A percentile compares a stretch with the other conserved stretches of the same genome.
These are phyloP conservation scores for Colletotrichum sp. DNA, from an alignment of 2,329 filamentous ascomycete species.

Conservation along the genomic window DNA sequence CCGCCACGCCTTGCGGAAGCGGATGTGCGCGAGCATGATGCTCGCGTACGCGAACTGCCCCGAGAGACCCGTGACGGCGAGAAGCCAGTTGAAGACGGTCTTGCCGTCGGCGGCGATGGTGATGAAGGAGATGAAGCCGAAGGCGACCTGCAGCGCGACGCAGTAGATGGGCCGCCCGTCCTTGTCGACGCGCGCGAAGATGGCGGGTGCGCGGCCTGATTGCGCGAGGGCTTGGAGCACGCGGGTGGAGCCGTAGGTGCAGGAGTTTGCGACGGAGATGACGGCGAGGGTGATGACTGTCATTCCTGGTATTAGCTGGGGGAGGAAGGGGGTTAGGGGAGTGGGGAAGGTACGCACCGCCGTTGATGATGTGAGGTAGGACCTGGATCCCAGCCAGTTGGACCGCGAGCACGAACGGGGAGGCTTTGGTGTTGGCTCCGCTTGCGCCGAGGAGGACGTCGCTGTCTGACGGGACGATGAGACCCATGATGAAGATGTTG, in stretches of 20 bases:
- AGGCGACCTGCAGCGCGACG: slow-evolving; percentile 62
- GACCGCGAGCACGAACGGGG: slow-evolving; percentile 78
- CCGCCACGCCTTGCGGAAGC: slow-evolving; percentile 81
- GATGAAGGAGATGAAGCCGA: slow-evolving; percentile 72
- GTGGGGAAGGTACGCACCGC: slow-evolving; percentile 39
- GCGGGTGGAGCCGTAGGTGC: slow-evolving; percentile 76
- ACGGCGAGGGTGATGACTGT: slow-evolving; percentile 69
- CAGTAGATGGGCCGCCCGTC: slow-evolving; percentile 73
- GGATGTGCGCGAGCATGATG: slow-evolving; percentile 64
- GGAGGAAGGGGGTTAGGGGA: too few species aligned
- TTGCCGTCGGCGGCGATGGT: slow-evolving; percentile 52
- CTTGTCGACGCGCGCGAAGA: slow-evolving; percentile 73
- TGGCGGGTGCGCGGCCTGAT: slow-evolving; percentile 71
- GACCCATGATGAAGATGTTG: slow-evolving; percentile 74
- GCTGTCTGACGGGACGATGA: slow-evolving; percentile 76
- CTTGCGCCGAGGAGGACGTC: slow-evolving; percentile 61
- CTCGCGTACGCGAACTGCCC: slow-evolving; percentile 35
- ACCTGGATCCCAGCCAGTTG: slow-evolving; percentile 64
- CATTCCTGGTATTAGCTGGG: background rate
- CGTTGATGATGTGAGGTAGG: slow-evolving; percentile 75
- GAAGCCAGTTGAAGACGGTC: slow-evolving; percentile 58
- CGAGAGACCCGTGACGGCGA: slow-evolving; percentile 70
- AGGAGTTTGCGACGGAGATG: slow-evolving; percentile 79
- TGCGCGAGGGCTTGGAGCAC: slow-evolving; percentile 75
- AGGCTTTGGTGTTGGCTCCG: slow-evolving; percentile 35